These are phyloP conservation scores for Cladosporium velox DNA, from an alignment of 2,329 filamentous ascomycete genomes.

Conservation along the genomic window DNA sequence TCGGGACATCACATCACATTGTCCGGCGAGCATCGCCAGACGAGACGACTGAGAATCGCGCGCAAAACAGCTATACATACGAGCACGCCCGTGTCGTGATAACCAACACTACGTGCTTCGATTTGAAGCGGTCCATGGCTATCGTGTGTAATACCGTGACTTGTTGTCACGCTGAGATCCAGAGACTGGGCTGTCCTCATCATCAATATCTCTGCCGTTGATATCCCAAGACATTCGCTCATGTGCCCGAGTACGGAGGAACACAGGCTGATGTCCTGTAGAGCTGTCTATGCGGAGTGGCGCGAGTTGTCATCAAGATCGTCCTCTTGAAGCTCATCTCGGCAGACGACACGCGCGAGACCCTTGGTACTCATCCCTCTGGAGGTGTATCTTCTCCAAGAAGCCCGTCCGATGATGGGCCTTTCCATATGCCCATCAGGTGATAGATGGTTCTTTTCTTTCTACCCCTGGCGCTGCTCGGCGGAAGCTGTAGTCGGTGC, in stretches of 20 bases:
- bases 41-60: not conserved
- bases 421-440: not conserved
- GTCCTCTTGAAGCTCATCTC: not conserved
- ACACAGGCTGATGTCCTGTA: not conserved
- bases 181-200: no score
- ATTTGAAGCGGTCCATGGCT: no score
- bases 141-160: no score
- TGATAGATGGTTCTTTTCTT: not conserved
- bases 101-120: no score
- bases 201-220: no score
- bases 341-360: not conserved
- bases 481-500: not conserved
- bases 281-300: no score
- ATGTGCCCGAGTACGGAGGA: no score
- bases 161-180: no score
- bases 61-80: no score
- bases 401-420: not conserved
- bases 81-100: no score
- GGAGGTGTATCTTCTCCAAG: not conserved
- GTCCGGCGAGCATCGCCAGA: not conserved
- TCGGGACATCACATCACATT: not conserved
- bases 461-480: not conserved
- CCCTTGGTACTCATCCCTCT: not conserved
- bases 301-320: not conserved
- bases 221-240: no score